Evolutionary conservation across 208 protist species (phyloP).

Genomic region (Angomonas desouzai): DNA sequence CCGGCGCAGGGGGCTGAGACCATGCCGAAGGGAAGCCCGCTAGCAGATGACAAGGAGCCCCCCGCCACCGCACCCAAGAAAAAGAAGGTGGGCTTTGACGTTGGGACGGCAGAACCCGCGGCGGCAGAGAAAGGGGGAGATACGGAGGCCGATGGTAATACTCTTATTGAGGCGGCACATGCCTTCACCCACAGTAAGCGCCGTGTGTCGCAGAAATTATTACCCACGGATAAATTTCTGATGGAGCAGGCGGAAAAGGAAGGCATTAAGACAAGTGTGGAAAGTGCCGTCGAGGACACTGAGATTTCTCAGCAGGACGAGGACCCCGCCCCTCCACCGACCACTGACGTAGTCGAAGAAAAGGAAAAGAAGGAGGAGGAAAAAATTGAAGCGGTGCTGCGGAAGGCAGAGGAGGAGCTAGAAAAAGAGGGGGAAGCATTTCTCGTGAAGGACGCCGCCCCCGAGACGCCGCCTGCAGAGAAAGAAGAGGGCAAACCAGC

Average conservation of each 20-base stretch:
- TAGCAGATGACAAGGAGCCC: too few species aligned
- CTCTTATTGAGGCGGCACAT: not conserved
- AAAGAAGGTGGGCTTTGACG: conserved; percentile 9
- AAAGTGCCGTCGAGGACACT: not conserved
- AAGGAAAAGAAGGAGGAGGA: not conserved
- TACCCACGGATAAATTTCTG: not conserved
- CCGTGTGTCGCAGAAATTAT: not conserved
- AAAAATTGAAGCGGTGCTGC: not conserved
- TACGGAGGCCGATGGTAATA: not conserved
- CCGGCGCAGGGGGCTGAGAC: too few species aligned
- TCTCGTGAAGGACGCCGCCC: not conserved
- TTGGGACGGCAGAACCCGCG: not conserved
- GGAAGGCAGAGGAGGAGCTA: not conserved
- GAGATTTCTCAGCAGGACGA: too few species aligned
- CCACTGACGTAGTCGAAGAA: not conserved
- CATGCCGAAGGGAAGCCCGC: too few species aligned
- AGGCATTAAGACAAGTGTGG: not conserved
- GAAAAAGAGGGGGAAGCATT: conserved; percentile 2
- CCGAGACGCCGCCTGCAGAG: not conserved
- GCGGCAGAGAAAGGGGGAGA: not conserved
- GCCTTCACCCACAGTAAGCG: not conserved
- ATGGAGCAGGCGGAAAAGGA: not conserved
- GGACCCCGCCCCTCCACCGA: not conserved
- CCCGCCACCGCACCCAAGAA: not conserved
- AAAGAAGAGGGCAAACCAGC: not conserved